A percentile compares a stretch with the other conserved stretches of the same genome.
Evolutionary conservation across 2,329 filamentous ascomycete species (phyloP).

Genomic region (Ophiocordyceps sinensis): DNA sequence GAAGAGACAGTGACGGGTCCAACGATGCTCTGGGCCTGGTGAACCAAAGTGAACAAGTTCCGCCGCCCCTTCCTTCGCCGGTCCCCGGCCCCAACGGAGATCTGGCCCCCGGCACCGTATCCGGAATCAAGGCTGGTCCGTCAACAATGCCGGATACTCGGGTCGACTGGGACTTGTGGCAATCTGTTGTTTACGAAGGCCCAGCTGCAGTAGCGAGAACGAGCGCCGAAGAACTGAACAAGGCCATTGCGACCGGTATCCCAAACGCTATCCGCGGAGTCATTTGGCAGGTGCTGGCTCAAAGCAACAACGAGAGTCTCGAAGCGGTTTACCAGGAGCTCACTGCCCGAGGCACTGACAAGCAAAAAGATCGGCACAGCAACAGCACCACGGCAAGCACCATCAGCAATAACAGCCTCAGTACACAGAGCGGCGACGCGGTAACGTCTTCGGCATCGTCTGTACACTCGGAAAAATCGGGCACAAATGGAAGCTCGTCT

Average conservation of each 20-base stretch:
- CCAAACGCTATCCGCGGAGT: constrained; percentile 93
- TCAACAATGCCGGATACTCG: constrained; percentile 55
- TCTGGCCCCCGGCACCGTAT: constrained; percentile 72
- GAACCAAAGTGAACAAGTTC: constrained; percentile 11
- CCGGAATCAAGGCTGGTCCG: constrained; percentile 64
- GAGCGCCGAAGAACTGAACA: constrained; percentile 78
- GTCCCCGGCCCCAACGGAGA: constrained; percentile 53
- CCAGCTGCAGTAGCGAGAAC: constrained; percentile 76
- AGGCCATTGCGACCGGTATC: constrained; percentile 83
- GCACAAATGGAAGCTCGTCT: constrained; percentile 38
- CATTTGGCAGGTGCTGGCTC: constrained; percentile 93
- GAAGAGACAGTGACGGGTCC: constrained; percentile 39
- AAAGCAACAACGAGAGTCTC: constrained; percentile 85
- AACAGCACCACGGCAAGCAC: constrained; percentile 36
- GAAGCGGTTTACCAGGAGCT: constrained; percentile 79
- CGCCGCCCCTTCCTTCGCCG: constrained; percentile 24
- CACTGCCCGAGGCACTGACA: constrained; percentile 64
- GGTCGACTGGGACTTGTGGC: constrained; percentile 99
- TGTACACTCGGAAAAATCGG: constrained; percentile 63
- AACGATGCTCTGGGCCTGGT: constrained; percentile 11
- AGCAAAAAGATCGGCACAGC: constrained; percentile 52
- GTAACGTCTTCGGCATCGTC: constrained; percentile 71
- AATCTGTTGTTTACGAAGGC: constrained; percentile 87
- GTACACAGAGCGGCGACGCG: constrained; percentile 47
- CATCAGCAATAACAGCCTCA: constrained; percentile 38